Conservation (phyloP, 768 basidiomycete genomes). For the Cubamyces sp. region DNA sequence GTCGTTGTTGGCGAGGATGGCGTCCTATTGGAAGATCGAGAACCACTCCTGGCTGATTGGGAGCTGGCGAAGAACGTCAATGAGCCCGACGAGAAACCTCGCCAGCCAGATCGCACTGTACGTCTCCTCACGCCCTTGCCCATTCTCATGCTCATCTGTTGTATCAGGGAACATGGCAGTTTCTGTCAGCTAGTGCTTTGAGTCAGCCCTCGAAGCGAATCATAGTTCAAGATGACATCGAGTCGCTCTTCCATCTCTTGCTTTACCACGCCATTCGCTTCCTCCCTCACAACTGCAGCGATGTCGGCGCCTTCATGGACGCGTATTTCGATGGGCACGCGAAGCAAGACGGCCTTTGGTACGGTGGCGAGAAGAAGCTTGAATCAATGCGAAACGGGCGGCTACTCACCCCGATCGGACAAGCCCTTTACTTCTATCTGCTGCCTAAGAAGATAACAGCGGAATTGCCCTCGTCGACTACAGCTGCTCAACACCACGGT, state of each 20-base stretch:
- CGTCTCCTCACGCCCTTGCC: not conserved
- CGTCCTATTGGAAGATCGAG: not conserved
- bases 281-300: conserved; percentile 19
- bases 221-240: conserved; percentile 13
- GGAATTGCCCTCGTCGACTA: too few relatives aligned
- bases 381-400: too few relatives aligned
- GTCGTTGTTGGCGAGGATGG: not conserved
- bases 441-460: too few relatives aligned
- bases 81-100: not conserved
- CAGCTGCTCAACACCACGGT: too few relatives aligned
- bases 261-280: conserved; percentile 15
- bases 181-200: conserved; percentile 3
- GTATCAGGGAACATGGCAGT: conserved; percentile 16
- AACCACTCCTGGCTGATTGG: conserved; percentile 7
- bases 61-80: not conserved
- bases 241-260: conserved; percentile 14
- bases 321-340: conserved; percentile 10
- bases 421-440: too few relatives aligned
- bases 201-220: not conserved
- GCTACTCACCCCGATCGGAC: too few relatives aligned
- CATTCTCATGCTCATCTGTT: too few relatives aligned
- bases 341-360: too few relatives aligned
- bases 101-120: conserved; percentile 2
- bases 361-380: too few relatives aligned
- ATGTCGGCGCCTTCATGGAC: conserved; percentile 19